A percentile compares a stretch with the other conserved stretches of the same genome.
These are phyloP conservation scores for Solanum aculeatissimum DNA, from an alignment of 305 asterid species.

Conservation along the genomic window DNA sequence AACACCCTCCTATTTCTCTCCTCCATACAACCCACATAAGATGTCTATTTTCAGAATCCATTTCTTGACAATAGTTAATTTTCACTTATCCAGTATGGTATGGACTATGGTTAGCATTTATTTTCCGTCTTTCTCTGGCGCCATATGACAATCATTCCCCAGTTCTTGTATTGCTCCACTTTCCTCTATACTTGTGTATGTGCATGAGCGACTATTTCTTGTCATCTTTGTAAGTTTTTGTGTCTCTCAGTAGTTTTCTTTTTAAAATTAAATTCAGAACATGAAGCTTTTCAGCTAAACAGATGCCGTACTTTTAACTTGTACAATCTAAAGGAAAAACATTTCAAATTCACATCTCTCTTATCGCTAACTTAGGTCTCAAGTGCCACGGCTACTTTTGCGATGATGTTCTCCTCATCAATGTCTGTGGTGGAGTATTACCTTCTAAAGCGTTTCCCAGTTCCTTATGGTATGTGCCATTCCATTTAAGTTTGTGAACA, in stretches of 20 bases:
- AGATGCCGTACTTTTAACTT: no score
- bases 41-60: background rate
- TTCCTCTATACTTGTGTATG: background rate
- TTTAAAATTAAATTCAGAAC: no score
- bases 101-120: background rate
- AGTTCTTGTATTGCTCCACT: no score
- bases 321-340: no score
- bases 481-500: background rate
- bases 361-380: constrained; percentile 43
- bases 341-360: background rate
- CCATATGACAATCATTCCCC: background rate
- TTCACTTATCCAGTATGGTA: background rate
- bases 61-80: background rate
- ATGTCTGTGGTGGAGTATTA: constrained; percentile 96
- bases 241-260: background rate
- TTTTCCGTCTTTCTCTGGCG: background rate
- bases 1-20: background rate
- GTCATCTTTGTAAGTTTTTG: background rate
- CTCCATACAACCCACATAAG: background rate
- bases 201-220: background rate
- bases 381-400: constrained; percentile 94
- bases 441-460: constrained; percentile 86
- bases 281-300: no score
- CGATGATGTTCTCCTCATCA: constrained; percentile 96
- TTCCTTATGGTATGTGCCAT: constrained; percentile 64